These are phyloP conservation scores for Leucocoprinus gongylophorus DNA, from an alignment of 1,284 basidiomycete species.

Conservation along the genomic window DNA sequence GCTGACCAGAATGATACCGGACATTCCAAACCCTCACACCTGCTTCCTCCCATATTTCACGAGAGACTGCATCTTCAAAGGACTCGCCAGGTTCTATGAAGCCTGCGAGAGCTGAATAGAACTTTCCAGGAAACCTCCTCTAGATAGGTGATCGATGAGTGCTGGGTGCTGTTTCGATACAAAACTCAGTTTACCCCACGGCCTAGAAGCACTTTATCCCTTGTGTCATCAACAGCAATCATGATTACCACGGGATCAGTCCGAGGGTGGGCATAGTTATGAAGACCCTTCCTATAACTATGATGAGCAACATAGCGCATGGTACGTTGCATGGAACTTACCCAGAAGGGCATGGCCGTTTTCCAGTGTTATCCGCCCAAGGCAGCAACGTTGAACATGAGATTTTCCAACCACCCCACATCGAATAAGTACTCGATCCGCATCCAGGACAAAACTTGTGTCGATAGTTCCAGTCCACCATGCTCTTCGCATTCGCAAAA, in stretches of 20 bases:
- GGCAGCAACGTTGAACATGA: conserved; percentile 70
- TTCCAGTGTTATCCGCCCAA: conserved; percentile 55
- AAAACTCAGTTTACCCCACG: conserved; percentile 54
- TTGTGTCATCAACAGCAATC: conserved; percentile 73
- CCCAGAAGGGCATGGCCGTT: conserved; percentile 63
- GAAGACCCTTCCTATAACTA: conserved; percentile 61
- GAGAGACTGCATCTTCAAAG: conserved; percentile 88
- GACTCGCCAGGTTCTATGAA: conserved; percentile 93
- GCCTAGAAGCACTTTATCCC: conserved; percentile 81
- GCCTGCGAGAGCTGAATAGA: conserved; percentile 86
- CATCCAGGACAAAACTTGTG: conserved; percentile 91
- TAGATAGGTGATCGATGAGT: conserved; percentile 22
- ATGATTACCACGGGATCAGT: conserved; percentile 93
- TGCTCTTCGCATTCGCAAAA: conserved; percentile 69
- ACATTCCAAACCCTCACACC: conserved; percentile 83
- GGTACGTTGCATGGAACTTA: conserved; percentile 27
- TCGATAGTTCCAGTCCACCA: conserved; percentile 86
- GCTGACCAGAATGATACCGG: conserved; percentile 81
- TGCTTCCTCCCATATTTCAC: conserved; percentile 95
- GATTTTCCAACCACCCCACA: conserved; percentile 97
- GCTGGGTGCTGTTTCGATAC: not conserved
- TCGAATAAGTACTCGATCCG: conserved; percentile 73
- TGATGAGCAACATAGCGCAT: not conserved
- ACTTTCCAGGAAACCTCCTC: conserved; percentile 62
- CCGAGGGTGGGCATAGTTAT: conserved; percentile 86